phyloP scores from a whole-genome alignment of 192 early-diverging fungal species.

The Chytriomyces sp. region DNA sequence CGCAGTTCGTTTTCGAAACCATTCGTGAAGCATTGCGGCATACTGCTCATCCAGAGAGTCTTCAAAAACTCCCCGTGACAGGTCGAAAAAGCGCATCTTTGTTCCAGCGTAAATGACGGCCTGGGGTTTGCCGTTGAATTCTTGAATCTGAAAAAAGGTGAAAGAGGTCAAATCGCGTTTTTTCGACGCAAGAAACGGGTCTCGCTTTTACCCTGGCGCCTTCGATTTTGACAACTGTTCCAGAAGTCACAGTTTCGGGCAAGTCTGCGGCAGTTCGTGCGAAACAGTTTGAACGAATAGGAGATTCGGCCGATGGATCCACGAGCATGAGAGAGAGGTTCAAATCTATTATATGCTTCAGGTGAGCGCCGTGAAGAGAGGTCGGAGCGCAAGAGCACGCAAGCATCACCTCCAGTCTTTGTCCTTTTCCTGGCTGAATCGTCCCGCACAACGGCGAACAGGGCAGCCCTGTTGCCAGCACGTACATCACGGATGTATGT shows the following conservation, averaged over 20 bases:
- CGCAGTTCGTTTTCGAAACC: not conserved
- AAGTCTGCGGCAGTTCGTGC: not conserved
- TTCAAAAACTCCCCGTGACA: not conserved
- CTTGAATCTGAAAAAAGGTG: not conserved
- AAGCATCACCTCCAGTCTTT: not conserved
- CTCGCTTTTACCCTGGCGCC: not conserved
- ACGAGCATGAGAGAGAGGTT: not conserved
- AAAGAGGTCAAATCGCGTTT: not conserved
- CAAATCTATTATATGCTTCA: not conserved
- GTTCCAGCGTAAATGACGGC: not conserved
- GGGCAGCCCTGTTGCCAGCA: not conserved
- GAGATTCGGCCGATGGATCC: not conserved
- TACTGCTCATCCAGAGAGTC: not conserved
- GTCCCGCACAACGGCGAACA: not conserved
- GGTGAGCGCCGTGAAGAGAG: not conserved
- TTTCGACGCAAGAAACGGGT: not conserved
- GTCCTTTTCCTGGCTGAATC: too few species aligned
- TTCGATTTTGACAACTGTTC: not conserved
- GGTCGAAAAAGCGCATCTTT: not conserved
- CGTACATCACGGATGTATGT: not conserved
- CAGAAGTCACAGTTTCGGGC: not conserved
- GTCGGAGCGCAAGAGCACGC: not conserved
- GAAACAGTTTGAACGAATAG: not conserved
- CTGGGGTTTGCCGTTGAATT: not conserved
- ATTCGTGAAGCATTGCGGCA: not conserved